phyloP scores from a whole-genome alignment of 257 asterid genomes.

The Penstemon newberryi region DNA sequence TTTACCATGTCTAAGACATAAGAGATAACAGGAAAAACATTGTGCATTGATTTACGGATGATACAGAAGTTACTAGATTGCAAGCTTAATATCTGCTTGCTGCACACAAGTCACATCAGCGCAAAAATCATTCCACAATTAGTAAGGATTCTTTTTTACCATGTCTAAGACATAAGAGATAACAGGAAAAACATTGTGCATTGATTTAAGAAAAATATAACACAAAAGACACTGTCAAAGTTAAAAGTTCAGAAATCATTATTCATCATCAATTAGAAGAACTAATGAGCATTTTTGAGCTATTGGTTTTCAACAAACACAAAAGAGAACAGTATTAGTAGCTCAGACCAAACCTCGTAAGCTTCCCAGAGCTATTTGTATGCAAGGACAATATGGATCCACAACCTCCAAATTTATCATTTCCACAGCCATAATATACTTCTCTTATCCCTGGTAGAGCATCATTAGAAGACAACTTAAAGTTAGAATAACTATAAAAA shows the following conservation, averaged over 20 bases:
- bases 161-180: background rate
- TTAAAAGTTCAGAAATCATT: background rate
- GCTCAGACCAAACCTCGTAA: conserved; percentile 41
- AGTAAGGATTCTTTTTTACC: background rate
- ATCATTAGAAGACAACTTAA: conserved; percentile 24
- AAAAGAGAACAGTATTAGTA: conserved; percentile 3
- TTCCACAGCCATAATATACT: conserved; percentile 81
- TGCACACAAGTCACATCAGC: background rate
- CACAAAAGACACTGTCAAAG: conserved; percentile 5
- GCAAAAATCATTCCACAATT: background rate
- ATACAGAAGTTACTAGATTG: too few relatives aligned
- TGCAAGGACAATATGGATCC: conserved; percentile 89
- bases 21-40: background rate
- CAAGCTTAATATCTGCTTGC: conserved; percentile 13
- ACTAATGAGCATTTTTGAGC: conserved; percentile 8
- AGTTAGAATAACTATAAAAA: conserved; percentile 21
- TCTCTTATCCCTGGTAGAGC: conserved; percentile 55
- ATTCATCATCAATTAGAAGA: conserved; percentile 16
- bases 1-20: conserved; percentile 2
- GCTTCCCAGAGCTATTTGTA: conserved; percentile 35
- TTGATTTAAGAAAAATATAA: background rate
- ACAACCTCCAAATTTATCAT: conserved; percentile 97
- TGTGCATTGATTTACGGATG: background rate
- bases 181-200: background rate
- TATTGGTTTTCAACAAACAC: conserved; percentile 13